Base-by-base conservation (phyloP, 352 stramenopile genomes). In the Pythium monospermum region DNA sequence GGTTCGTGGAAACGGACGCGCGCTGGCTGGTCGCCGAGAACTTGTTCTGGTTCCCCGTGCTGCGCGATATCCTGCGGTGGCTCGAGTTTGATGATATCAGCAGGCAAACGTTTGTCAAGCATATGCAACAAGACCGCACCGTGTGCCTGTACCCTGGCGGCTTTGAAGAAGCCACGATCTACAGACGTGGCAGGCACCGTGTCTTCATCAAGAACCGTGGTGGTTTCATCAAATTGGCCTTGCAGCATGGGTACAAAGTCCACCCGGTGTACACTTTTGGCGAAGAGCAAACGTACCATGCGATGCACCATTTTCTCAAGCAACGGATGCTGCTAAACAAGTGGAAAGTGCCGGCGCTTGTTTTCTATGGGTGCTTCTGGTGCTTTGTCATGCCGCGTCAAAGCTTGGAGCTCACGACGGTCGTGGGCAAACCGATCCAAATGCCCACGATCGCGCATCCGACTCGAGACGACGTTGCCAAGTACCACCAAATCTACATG, bases 161-260 rank as follows among this genome's bases (percentile, higher is more conserved):
- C 13, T 97, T 98, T 56, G 89, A 98, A 62, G 94, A 98, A 69
- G 92, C 91, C 6, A 97, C 93, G 16, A 57, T 98, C 12, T 96
- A 77, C 43, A 61, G 75, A 38, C 71, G 73, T 15, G 73, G 73
- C 3, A 71, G 76, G 30, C 92, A 98, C 65, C 83, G 91, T 48
- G 78, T 97, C 23, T 98, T 85, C 52, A 68, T 98, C 43, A 88
- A 95, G 49, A 81, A 85, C 26, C 76, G 93, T 13, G 89, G 87
- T 32, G 94, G 94, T 3, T 98, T 98, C 65, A 85, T 98, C 59
- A 96, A 96, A 50, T 66, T 98, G 26, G 90, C 78, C 30, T 69
- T 98, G 10, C 78, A 97, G 68, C 68, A 91, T 60, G 91, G 92
- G 36, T 96, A 95, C 68, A 83, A 85, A 23, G 65, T 97, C 30